A percentile compares a stretch with the other conserved stretches of the same genome.
Conservation (phyloP, 345 rosid genomes). For the Eutrema heterophyllum region DNA sequence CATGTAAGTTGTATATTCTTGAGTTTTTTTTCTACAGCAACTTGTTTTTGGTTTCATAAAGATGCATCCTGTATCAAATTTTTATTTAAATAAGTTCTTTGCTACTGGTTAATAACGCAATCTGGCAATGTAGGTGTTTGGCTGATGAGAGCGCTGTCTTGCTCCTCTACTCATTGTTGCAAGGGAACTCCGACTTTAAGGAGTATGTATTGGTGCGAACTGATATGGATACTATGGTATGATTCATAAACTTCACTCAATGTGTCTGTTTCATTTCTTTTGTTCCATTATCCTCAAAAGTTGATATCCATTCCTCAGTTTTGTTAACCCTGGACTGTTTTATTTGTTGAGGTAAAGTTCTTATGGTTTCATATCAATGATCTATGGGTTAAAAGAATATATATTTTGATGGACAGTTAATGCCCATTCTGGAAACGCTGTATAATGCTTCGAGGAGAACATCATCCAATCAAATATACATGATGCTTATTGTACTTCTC, state of each 20-base stretch:
- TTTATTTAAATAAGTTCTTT: neutral
- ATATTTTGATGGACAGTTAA: slow-evolving; percentile 52
- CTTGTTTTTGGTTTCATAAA: neutral
- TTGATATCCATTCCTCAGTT: neutral
- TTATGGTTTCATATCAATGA: neutral
- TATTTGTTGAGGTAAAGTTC: slow-evolving; percentile 6
- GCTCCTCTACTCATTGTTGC: slow-evolving; percentile 84
- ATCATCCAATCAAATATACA: slow-evolving; percentile 89
- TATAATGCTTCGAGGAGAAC: slow-evolving; percentile 84
- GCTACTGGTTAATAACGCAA: slow-evolving; percentile 12
- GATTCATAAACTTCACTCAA: slow-evolving; percentile 21
- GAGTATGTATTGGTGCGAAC: slow-evolving; percentile 96
- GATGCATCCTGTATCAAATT: neutral
- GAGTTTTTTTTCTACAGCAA: neutral
- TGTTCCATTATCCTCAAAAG: neutral
- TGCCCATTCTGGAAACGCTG: slow-evolving; percentile 91
- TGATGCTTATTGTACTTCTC: slow-evolving; percentile 93
- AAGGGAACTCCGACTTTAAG: slow-evolving; percentile 87
- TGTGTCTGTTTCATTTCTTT: neutral
- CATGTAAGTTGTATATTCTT: slow-evolving; percentile 51
- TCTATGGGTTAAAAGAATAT: neutral
- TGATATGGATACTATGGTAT: slow-evolving; percentile 95
- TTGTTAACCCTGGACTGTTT: neutral
- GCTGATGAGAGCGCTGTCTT: slow-evolving; percentile 86
- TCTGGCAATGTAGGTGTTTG: slow-evolving; percentile 64